Conservation (phyloP, 805 yeast genomes). For the Pichia insulana region DNA sequence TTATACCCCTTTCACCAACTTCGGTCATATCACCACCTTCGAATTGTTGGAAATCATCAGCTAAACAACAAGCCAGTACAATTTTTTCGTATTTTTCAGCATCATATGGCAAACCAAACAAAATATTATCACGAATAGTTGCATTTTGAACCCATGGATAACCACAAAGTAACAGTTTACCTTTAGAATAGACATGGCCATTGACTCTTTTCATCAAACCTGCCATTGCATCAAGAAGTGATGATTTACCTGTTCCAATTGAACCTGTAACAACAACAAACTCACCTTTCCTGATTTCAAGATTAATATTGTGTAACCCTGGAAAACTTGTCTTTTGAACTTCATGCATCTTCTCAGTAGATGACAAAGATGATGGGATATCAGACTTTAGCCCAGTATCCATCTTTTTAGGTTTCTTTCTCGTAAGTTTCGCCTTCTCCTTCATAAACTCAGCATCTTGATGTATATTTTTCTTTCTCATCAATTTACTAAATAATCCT, state of each 20-base stretch:
- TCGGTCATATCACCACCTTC: slow-evolving; percentile 73
- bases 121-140: slow-evolving; percentile 65
- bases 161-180: slow-evolving; percentile 47
- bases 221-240: slow-evolving; percentile 59
- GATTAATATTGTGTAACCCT: slow-evolving; percentile 44
- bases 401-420: not conserved
- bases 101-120: slow-evolving; percentile 54
- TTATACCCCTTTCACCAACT: slow-evolving; percentile 81
- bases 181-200: slow-evolving; percentile 48
- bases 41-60: slow-evolving; percentile 53
- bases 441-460: not conserved
- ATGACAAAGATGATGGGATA: not conserved
- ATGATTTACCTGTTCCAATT: slow-evolving; percentile 61
- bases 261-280: slow-evolving; percentile 70
- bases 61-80: slow-evolving; percentile 57
- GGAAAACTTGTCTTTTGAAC: slow-evolving; percentile 21
- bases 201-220: slow-evolving; percentile 55
- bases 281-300: slow-evolving; percentile 54
- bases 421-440: not conserved
- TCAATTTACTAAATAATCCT: no score
- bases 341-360: not conserved
- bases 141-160: slow-evolving; percentile 80
- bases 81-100: slow-evolving; percentile 43
- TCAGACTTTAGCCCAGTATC: not conserved
- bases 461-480: not conserved